Percentiles rank a stretch among this genome's conserved stretches.
phyloP scores from a whole-genome alignment of 306 rosid species.

The Benincasa hispida region DNA sequence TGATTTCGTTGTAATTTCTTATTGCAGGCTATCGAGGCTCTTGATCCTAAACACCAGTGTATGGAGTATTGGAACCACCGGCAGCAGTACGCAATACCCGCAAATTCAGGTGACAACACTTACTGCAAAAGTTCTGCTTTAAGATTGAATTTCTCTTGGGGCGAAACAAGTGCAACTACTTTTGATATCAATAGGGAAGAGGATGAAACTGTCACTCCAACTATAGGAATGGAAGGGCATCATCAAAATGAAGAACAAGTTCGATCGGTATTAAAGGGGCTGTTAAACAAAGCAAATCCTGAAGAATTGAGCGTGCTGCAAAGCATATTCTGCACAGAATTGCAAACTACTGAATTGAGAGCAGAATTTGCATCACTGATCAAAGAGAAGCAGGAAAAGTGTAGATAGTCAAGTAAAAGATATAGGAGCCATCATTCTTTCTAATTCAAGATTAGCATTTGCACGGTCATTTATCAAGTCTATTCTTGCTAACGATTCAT shows the following conservation, averaged over 20 bases:
- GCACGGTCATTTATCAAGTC: background rate
- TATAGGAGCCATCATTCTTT: conserved; percentile 35
- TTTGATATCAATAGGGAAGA: conserved; percentile 29
- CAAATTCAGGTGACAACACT: conserved; percentile 2
- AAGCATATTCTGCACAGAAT: conserved; percentile 31
- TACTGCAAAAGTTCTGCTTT: conserved; percentile 15
- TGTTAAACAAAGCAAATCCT: conserved; percentile 39
- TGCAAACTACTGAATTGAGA: conserved; percentile 27
- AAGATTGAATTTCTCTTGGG: conserved; percentile 21
- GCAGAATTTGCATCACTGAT: conserved; percentile 28
- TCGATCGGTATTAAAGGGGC: conserved; percentile 26
- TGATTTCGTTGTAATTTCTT: conserved; percentile 8
- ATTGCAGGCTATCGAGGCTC: conserved; percentile 63
- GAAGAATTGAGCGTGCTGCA: conserved; percentile 43
- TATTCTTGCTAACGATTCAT: conserved; percentile 1
- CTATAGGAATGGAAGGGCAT: conserved; percentile 5
- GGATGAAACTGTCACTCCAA: conserved; percentile 15
- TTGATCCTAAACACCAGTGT: conserved; percentile 55
- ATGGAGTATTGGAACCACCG: conserved; percentile 69
- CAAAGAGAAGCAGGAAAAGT: conserved; percentile 34
- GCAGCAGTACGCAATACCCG: background rate
- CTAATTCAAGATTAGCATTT: conserved; percentile 10
- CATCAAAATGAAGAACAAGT: conserved; percentile 21
- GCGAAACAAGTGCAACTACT: conserved; percentile 19
- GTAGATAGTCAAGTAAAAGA: conserved; percentile 31